phyloP scores from a whole-genome alignment of 352 stramenopile genomes.

The Phytophthora sp. region DNA sequence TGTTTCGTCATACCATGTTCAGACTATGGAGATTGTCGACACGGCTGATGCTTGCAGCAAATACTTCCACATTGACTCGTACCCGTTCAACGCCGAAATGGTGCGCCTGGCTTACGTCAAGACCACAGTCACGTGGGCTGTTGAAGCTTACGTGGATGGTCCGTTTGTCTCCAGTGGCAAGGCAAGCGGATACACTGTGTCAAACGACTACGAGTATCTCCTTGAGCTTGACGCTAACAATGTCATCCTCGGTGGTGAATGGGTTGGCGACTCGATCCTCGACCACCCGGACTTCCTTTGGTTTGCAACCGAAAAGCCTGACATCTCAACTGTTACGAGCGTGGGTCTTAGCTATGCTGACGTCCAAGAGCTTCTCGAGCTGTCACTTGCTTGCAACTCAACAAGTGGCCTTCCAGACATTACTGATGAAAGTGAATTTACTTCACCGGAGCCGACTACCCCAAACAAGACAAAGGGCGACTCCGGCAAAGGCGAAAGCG shows the following conservation, averaged over 20 bases:
- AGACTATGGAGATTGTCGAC: constrained; percentile 29
- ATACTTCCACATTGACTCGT: constrained; percentile 35
- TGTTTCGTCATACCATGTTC: constrained; percentile 25
- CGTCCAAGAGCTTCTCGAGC: constrained; percentile 8
- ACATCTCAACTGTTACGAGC: constrained; percentile 7
- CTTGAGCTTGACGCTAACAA: constrained; percentile 26
- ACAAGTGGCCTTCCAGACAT: not conserved
- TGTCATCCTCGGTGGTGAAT: constrained; percentile 29
- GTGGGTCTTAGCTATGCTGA: constrained; percentile 27
- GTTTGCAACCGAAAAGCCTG: constrained; percentile 15
- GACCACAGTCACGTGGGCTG: constrained; percentile 40
- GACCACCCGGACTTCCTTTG: constrained; percentile 34
- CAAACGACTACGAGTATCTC: constrained; percentile 27
- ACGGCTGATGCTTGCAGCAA: constrained; percentile 13
- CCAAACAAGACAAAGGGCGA: constrained; percentile 3
- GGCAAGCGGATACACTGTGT: constrained; percentile 15
- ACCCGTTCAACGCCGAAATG: constrained; percentile 48
- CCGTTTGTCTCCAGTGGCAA: constrained; percentile 25
- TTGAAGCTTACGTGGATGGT: constrained; percentile 31
- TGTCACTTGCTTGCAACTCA: constrained; percentile 10
- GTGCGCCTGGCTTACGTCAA: constrained; percentile 43
- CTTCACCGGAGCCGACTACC: not conserved
- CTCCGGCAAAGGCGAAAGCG: not conserved
- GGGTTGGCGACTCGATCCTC: constrained; percentile 18
- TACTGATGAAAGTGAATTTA: not conserved